These are phyloP conservation scores for Iberis pinnata DNA, from an alignment of 345 rosid genomes.

Conservation along the genomic window DNA sequence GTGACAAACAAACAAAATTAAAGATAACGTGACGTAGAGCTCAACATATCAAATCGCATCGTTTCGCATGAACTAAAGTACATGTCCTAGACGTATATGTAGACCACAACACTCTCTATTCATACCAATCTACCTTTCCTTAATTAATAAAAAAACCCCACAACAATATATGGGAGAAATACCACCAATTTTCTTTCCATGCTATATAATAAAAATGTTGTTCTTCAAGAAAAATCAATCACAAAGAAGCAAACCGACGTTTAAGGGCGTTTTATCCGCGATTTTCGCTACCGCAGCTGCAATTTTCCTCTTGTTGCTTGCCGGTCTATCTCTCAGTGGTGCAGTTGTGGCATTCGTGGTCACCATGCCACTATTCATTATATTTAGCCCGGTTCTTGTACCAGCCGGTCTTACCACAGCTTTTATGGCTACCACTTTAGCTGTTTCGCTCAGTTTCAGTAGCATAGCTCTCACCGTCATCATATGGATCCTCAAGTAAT, in stretches of 20 bases:
- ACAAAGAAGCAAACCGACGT: not conserved
- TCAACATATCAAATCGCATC: no score
- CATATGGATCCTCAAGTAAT: constrained; percentile 35
- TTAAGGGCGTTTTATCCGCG: constrained; percentile 5
- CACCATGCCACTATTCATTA: constrained; percentile 58
- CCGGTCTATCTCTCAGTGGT: constrained; percentile 51
- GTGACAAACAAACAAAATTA: constrained; percentile 13
- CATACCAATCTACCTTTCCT: no score
- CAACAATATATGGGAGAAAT: no score
- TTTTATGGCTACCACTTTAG: constrained; percentile 38
- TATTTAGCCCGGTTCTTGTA: constrained; percentile 75
- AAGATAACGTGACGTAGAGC: constrained; percentile 18
- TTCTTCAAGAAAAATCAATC: constrained; percentile 6
- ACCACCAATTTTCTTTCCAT: not conserved
- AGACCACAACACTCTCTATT: constrained; percentile 6
- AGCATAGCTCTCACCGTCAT: constrained; percentile 44
- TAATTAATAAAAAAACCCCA: no score
- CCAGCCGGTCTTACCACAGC: constrained; percentile 50
- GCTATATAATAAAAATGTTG: not conserved
- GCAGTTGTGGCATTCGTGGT: constrained; percentile 53
- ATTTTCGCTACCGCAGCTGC: constrained; percentile 43
- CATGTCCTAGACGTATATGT: constrained; percentile 26
- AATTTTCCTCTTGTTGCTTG: constrained; percentile 52
- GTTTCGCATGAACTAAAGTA: constrained; percentile 15
- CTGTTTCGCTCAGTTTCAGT: constrained; percentile 56